Conservation (phyloP, 192 early-diverging fungal genomes). For the Coemansia furcata region DNA sequence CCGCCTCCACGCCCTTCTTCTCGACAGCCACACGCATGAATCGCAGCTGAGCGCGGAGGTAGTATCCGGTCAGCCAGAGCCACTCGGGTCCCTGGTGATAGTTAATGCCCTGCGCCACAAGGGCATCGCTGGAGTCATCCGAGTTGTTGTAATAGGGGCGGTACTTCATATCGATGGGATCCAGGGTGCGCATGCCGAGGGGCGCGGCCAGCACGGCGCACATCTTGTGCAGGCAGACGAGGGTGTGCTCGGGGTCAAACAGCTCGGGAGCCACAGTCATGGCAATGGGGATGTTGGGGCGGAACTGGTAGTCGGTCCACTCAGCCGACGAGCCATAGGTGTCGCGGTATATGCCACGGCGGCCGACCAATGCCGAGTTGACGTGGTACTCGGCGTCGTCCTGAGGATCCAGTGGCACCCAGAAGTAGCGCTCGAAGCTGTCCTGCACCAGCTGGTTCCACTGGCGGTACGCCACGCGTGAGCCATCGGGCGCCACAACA, state of each 20-base stretch:
- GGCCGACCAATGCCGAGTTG: conserved; percentile 62
- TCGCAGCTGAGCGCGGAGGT: conserved; percentile 77
- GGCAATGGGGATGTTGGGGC: conserved; percentile 88
- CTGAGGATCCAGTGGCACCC: conserved; percentile 72
- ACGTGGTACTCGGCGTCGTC: conserved; percentile 66
- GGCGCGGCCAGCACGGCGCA: conserved; percentile 74
- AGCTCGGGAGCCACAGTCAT: conserved; percentile 95
- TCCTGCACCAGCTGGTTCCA: conserved; percentile 81
- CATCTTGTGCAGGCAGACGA: conserved; percentile 64
- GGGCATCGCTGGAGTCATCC: conserved; percentile 80
- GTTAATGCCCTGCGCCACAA: conserved; percentile 94
- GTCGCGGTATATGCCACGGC: conserved; percentile 96
- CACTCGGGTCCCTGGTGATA: conserved; percentile 99
- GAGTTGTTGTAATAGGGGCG: conserved; percentile 91
- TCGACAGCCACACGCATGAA: conserved; percentile 56
- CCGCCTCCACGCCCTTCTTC: conserved; percentile 2
- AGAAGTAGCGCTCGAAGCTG: conserved; percentile 87
- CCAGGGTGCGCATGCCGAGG: conserved; percentile 92
- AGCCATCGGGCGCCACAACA: conserved; percentile 46
- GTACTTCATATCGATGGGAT: conserved; percentile 92
- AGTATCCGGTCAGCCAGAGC: conserved; percentile 91
- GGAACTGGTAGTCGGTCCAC: conserved; percentile 89
- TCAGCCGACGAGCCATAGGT: conserved; percentile 65
- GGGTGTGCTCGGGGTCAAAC: conserved; percentile 77
- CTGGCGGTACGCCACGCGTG: conserved; percentile 58